Base-by-base conservation (phyloP, 116 monocot genomes). In the Posidonia oceanica region DNA sequence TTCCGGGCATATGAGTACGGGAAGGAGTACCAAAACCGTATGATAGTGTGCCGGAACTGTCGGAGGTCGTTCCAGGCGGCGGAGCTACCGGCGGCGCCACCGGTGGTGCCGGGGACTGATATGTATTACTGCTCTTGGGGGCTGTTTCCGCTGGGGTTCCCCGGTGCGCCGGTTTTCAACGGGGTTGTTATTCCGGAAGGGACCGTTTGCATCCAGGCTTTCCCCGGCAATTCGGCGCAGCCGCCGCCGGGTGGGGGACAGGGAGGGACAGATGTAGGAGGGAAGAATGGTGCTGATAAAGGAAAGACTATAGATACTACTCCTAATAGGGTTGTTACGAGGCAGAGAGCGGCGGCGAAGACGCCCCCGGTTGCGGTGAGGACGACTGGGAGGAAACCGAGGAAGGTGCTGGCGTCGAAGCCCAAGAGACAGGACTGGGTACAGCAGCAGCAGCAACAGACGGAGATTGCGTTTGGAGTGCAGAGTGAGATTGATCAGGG, bases 71-170 rank as follows among this genome's bases (percentile, higher is more conserved):
- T 93, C 59, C 17, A 36, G 20, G 93, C 93, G 13, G 7, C 40
- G 23, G 84, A 82, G 83, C 40, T 93, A 60, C 29, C 74, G 10
- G 37, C 75, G 14, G 65, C 75, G 51, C 93, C 93, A 0, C 76
- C 89, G 0, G 41, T 88, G 20, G 93, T 89, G 39, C 89, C 93
- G 0, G 93, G 93, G 3, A 89, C 86, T 12, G 81, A 87, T 17
- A 76, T 72, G 75, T 93, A 93, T 60, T 87, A 84, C 73, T 89
- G 89, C 69, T 78, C 84, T 5, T 93, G 93, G 93, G 93, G 93
- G 0, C 76, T 93, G 71, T 83, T 87, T 71, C 93, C 93, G 4
- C 65, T 93, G 1, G 93, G 93, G 39, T 85, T 81, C 54, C 76
- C 84, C 8, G 75, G 73, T 2, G 69, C 66, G 4, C 70, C 73